A percentile compares a stretch with the other conserved stretches of the same genome.
Conservation (phyloP, 768 basidiomycete genomes). For the Mrakia frigida region DNA sequence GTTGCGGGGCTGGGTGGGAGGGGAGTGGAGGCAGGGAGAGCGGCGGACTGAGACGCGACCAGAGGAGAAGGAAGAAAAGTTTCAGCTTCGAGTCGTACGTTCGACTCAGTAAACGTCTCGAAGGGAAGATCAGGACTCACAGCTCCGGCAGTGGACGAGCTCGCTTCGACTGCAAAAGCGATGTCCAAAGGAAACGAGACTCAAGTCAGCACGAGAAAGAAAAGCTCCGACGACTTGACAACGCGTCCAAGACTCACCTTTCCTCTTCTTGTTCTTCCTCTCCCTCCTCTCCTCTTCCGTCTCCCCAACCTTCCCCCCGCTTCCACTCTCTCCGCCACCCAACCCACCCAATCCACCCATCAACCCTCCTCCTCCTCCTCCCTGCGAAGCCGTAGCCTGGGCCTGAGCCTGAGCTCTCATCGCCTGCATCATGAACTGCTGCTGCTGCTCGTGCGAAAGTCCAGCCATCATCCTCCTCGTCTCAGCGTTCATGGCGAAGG, state of each 20-base stretch:
- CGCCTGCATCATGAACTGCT: constrained; percentile 22
- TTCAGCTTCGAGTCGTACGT: not conserved
- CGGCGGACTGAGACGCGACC: constrained; percentile 13
- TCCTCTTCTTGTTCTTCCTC: constrained; percentile 66
- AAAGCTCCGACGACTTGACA: no score
- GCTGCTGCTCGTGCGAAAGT: constrained; percentile 28
- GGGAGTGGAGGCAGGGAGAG: constrained; percentile 31
- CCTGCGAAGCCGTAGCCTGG: constrained; percentile 36
- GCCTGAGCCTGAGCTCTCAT: constrained; percentile 32
- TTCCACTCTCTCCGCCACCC: not conserved
- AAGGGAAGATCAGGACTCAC: not conserved
- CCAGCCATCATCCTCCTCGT: constrained; percentile 25
- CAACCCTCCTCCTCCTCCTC: constrained; percentile 36
- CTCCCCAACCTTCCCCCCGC: not conserved
- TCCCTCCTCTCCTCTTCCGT: constrained; percentile 59
- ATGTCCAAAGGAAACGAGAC: not conserved
- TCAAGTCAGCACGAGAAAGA: not conserved
- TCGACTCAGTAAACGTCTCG: not conserved
- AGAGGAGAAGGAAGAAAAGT: not conserved
- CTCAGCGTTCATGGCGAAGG: not conserved
- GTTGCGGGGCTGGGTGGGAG: constrained; percentile 51
- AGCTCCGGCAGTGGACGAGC: not conserved
- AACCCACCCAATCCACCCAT: constrained; percentile 48
- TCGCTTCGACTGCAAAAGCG: not conserved
- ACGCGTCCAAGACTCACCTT: constrained; percentile 60